Base-by-base conservation (phyloP, 1,284 basidiomycete species). In the Fomitopsis pinicola region DNA sequence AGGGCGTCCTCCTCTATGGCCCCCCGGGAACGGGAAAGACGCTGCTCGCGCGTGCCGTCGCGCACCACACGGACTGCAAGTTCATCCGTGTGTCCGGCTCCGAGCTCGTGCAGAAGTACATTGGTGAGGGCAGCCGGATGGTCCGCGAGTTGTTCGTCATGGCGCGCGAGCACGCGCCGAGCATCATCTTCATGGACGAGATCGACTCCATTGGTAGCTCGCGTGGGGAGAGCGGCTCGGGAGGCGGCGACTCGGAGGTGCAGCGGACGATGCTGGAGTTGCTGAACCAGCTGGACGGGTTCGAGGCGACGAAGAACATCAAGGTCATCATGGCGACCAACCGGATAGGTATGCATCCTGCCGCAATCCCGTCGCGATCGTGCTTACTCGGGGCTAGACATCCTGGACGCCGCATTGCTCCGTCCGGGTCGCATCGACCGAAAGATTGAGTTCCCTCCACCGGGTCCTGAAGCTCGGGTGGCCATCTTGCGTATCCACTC, bases 281-380 rank as follows among this genome's bases (percentile, higher is more conserved):
- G 72, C 79, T 98, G 70, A 98, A 98, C 76, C 97, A 98, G 79
- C 79, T 99, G 61, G 97, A 99, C 72, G 97, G 97, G 12, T 99
- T 99, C 75, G 97, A 98, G 79, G 85, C 94, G 50, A 94, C 95
- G 46, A 97, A 98, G 82, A 98, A 98, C 76, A 98, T 98, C 83
- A 98, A 99, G 82, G 92, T 98, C 70, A 97, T 98, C 79, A 98
- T 98, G 96, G 96, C 96, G 40, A 98, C 96, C 60, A 98, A 98
- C 78, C 92, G 96, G 71, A 98, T 98, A 79, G 94, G 89, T 89
- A 61, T 36, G 58, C 38, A 26, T 28, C 40, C n/a, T 54, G 30
- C 30, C 30, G 30, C 64, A 17, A 22, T 33, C 30, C 50, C 38
- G 44, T 15, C 52, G 3, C 53, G 55, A 7, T 38, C 10, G 60